Evolutionary conservation across 208 protist species (phyloP).

Genomic region (Leishmania gerbilli): DNA sequence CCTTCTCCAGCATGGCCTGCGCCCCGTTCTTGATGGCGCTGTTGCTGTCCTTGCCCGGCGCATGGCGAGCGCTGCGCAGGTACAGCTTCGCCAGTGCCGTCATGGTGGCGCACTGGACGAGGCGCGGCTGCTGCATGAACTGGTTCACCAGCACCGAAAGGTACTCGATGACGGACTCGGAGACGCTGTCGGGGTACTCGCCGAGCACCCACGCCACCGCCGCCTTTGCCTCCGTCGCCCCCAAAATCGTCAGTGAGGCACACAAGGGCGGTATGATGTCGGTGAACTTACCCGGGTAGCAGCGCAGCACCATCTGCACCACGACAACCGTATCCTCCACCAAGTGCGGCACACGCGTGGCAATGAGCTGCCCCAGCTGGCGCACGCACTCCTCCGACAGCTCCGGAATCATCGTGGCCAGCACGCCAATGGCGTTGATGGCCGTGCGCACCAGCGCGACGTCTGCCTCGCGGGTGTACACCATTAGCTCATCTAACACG

Average conservation of each 20-base stretch:
- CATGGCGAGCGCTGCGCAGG: conserved; percentile 64
- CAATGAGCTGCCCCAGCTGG: conserved; percentile 95
- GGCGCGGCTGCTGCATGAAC: conserved; percentile 92
- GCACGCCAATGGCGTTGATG: conserved; percentile 95
- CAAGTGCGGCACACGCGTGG: conserved; percentile 96
- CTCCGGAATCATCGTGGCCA: conserved; percentile 95
- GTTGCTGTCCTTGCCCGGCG: background rate
- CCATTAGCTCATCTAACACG: conserved; percentile 94
- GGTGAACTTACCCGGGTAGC: conserved; percentile 95
- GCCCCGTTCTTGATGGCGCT: conserved; percentile 22
- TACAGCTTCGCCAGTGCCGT: conserved; percentile 98
- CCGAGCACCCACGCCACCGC: conserved; percentile 99
- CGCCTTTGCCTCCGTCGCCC: conserved; percentile 96
- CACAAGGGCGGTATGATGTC: conserved; percentile 94
- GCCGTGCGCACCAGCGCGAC: conserved; percentile 96
- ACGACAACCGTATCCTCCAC: conserved; percentile 98
- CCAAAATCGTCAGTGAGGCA: conserved; percentile 95
- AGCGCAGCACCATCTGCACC: conserved; percentile 97
- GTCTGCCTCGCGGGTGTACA: conserved; percentile 95
- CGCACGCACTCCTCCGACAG: conserved; percentile 93
- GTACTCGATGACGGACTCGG: conserved; percentile 92
- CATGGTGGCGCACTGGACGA: conserved; percentile 96
- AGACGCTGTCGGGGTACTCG: conserved; percentile 95
- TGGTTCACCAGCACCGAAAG: conserved; percentile 95
- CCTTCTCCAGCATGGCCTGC: conserved; percentile 81